phyloP scores from a whole-genome alignment of 768 basidiomycete species.

The Rhizopogon vinicolor region DNA sequence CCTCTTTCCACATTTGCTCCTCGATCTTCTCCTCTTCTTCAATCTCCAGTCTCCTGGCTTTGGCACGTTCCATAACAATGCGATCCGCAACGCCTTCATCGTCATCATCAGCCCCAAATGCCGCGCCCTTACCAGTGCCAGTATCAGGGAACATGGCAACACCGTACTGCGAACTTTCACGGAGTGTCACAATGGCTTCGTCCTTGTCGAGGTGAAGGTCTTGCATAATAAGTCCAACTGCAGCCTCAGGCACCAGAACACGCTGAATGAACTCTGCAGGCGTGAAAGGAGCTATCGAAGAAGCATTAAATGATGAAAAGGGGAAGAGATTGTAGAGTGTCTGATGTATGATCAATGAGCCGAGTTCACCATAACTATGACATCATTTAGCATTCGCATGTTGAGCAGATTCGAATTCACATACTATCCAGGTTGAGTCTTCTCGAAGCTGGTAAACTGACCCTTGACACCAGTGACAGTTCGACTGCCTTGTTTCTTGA shows the following conservation, averaged over 20 bases:
- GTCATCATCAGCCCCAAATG: conserved; percentile 32
- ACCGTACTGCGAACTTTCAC: conserved; percentile 79
- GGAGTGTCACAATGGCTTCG: conserved; percentile 54
- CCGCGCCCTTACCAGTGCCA: conserved; percentile 20
- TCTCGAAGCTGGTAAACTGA: conserved; percentile 77
- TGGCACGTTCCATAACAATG: conserved; percentile 41
- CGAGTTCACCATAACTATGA: conserved; percentile 79
- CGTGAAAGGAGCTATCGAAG: conserved; percentile 59
- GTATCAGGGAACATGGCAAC: conserved; percentile 76
- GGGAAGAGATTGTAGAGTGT: conserved; percentile 76
- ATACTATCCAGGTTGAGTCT: conserved; percentile 87
- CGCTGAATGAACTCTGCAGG: conserved; percentile 75
- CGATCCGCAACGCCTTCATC: conserved; percentile 32
- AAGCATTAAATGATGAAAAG: conserved; percentile 47
- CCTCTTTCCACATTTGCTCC: conserved; percentile 19
- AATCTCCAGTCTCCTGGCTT: conserved; percentile 34
- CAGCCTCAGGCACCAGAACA: conserved; percentile 88
- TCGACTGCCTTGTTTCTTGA: conserved; percentile 61
- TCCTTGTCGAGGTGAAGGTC: conserved; percentile 52
- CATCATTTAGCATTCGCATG: not conserved
- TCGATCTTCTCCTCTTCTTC: conserved; percentile 37
- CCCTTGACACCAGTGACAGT: conserved; percentile 63
- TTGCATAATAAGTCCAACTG: conserved; percentile 73
- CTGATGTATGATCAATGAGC: conserved; percentile 76
- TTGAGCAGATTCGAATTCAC: conserved; percentile 24